Evolutionary conservation across 2,329 filamentous ascomycete genomes (phyloP), one percentile per base, ranked within the genome.

Genomic region (Pezicula carpinea): DNA sequence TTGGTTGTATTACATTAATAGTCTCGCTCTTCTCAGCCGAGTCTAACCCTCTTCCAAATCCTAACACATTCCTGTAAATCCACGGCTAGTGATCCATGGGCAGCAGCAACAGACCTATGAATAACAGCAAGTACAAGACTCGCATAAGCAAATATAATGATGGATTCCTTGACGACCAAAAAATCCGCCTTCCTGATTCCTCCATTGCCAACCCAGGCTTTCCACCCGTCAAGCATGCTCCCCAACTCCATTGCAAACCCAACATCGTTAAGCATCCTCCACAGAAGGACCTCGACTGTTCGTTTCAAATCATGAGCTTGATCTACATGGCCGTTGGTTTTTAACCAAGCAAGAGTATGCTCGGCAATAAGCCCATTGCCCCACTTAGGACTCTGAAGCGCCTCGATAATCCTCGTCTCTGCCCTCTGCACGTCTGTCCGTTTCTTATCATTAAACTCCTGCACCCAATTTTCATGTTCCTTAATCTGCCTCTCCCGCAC

Each of bases 11-110:
- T n/a, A n/a, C n/a, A n/a, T n/a, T n/a, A n/a, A n/a, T n/a, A n/a
- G n/a, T n/a, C n/a, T n/a, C n/a, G n/a, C n/a, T n/a, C n/a, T n/a
- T n/a, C 35, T 38, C 17, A 38, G 13, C 76, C 77, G 11, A 79
- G 59, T 39, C 76, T 63, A 8, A 80, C 74, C 44, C 69, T 72
- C 52, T 66, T 72, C 77, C 76, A 80, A 59, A 79, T 68, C 13
- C 69, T 58, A 53, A 80, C 53, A 46, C 75, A 79, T 53, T 80
- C 76, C 57, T 79, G 76, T 58, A 80, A 55, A 43, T 80, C 76
- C 63, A 72, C 66, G 3, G 72, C 65, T 45, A 79, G 49, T 1
- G 71, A 71, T 1, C 74, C 75, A 53, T 77, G 74, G 26, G 67
- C 53, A 0, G 70, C 74, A 2, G 59, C 62, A 2, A 71, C 66